Evolutionary conservation across 495 filamentous ascomycete genomes (phyloP).

Genomic region (Xylaria nigripes): DNA sequence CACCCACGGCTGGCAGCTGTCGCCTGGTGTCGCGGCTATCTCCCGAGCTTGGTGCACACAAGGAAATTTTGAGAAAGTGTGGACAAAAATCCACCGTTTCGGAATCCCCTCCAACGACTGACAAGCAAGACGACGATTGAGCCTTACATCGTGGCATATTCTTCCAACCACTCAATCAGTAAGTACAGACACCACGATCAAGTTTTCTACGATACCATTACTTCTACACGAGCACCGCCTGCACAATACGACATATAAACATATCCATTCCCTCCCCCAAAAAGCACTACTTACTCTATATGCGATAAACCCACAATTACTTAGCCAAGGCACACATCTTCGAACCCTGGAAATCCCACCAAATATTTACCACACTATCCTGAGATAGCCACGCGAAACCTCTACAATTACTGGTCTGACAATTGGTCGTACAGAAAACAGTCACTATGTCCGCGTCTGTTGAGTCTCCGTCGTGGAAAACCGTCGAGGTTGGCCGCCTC

Average conservation of each 20-base stretch:
- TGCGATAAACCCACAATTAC: conserved; percentile 1
- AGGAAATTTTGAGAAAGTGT: conserved; percentile 14
- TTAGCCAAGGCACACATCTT: neutral
- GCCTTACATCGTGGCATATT: conserved; percentile 7
- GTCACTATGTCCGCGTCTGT: conserved; percentile 52
- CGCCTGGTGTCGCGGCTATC: conserved; percentile 8
- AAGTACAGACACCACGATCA: neutral
- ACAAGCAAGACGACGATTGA: conserved; percentile 14
- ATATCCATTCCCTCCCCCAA: neutral
- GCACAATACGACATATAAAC: neutral
- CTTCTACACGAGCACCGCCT: neutral
- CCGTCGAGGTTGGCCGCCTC: conserved; percentile 94
- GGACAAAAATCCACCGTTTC: conserved; percentile 12
- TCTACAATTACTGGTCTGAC: conserved; percentile 10
- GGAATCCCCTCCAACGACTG: conserved; percentile 14
- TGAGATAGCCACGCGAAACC: neutral
- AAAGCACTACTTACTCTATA: neutral
- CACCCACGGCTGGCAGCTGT: neutral
- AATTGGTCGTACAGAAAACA: conserved; percentile 12
- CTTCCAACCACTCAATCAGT: conserved; percentile 10
- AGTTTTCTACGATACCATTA: neutral
- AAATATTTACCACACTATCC: neutral
- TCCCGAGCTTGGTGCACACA: conserved; percentile 11
- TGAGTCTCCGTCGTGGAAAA: conserved; percentile 71
- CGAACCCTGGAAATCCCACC: neutral